phyloP scores from a whole-genome alignment of 768 basidiomycete species.

The Leucocoprinus sp. region DNA sequence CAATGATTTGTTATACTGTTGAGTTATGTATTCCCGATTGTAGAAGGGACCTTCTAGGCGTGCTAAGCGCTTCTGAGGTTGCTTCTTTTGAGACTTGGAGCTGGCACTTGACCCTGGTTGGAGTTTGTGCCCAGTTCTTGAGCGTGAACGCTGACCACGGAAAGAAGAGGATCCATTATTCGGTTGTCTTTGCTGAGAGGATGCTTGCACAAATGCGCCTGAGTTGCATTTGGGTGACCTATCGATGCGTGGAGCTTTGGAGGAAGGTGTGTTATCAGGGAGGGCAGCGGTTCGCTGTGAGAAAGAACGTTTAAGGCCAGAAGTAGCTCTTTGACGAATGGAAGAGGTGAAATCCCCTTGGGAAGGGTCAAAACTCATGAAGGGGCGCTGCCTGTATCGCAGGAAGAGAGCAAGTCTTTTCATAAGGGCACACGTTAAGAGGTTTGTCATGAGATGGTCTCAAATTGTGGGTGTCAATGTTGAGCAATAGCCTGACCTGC shows the following conservation, averaged over 20 bases:
- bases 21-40: slow-evolving; percentile 25
- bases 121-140: slow-evolving; percentile 7
- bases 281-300: slow-evolving; percentile 30
- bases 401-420: slow-evolving; percentile 36
- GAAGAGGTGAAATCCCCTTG: slow-evolving; percentile 19
- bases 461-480: background rate
- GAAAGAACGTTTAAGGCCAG: slow-evolving; percentile 37
- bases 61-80: slow-evolving; percentile 8
- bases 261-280: slow-evolving; percentile 12
- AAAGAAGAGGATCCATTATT: slow-evolving; percentile 1
- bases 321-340: slow-evolving; percentile 8
- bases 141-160: slow-evolving; percentile 1
- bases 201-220: slow-evolving; percentile 14
- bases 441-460: background rate
- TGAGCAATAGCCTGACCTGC: slow-evolving; percentile 13
- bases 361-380: slow-evolving; percentile 49
- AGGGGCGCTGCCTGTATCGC: slow-evolving; percentile 43
- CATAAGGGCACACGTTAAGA: slow-evolving; percentile 35
- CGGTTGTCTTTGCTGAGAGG: slow-evolving; percentile 2
- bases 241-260: slow-evolving; percentile 24
- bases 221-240: slow-evolving; percentile 15
- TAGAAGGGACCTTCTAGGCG: slow-evolving; percentile 27
- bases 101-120: slow-evolving; percentile 4
- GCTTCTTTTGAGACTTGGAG: slow-evolving; percentile 7
- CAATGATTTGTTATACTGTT: slow-evolving; percentile 23